Percentiles rank a stretch among this genome's conserved stretches.
Evolutionary conservation across 2,329 filamentous ascomycete genomes (phyloP).

Genomic region (Aspergillus puulaauensis): DNA sequence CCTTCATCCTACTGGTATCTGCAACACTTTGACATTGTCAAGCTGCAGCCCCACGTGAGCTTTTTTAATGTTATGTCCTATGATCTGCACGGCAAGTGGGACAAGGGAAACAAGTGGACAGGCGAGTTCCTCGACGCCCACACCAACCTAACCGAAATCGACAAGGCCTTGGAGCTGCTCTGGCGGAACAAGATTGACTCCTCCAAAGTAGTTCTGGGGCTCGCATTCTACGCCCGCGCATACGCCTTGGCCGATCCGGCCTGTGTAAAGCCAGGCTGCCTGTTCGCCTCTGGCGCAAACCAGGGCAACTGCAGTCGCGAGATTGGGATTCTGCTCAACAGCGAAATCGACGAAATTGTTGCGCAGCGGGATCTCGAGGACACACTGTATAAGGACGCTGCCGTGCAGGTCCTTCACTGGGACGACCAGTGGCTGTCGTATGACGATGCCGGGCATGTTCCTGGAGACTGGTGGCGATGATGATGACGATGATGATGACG

Average conservation of each 20-base stretch:
- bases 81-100: conserved; percentile 30
- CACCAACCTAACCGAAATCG: conserved; percentile 36
- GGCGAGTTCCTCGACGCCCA: conserved; percentile 26
- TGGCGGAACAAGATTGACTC: conserved; percentile 29
- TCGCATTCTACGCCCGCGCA: conserved; percentile 27
- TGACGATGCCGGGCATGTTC: conserved; percentile 25
- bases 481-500: too few species aligned
- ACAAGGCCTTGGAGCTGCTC: conserved; percentile 24
- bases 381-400: conserved; percentile 23
- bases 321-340: conserved; percentile 28
- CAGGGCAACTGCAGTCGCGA: conserved; percentile 30
- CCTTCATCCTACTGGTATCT: conserved; percentile 34
- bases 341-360: conserved; percentile 34
- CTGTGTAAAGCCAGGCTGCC: conserved; percentile 25
- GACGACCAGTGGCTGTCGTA: conserved; percentile 31
- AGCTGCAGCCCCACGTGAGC: conserved; percentile 16
- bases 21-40: conserved; percentile 25
- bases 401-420: conserved; percentile 26
- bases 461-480: too few species aligned
- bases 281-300: conserved; percentile 24
- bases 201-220: conserved; percentile 27
- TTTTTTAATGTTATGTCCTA: conserved; percentile 34
- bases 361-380: conserved; percentile 10
- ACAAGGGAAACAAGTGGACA: conserved; percentile 14
- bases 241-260: conserved; percentile 18